phyloP scores from a whole-genome alignment of 2,329 filamentous ascomycete genomes.

The Cercospora zeina region DNA sequence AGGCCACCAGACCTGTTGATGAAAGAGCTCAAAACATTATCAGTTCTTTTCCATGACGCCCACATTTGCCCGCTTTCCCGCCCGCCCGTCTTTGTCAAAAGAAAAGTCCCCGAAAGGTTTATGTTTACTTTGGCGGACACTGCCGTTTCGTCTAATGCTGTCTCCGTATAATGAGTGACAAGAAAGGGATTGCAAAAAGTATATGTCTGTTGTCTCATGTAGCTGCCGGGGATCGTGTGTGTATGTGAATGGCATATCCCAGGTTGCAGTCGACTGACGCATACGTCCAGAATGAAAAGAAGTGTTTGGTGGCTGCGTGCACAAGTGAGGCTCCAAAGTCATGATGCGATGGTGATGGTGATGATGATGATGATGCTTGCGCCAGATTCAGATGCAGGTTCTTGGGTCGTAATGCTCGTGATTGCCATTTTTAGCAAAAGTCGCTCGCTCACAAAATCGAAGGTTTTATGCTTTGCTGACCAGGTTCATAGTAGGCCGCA shows the following conservation, averaged over 20 bases:
- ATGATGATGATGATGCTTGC: constrained; percentile 5
- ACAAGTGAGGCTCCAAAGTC: constrained; percentile 11
- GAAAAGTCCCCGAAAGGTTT: not conserved
- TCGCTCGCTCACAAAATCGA: constrained; percentile 9
- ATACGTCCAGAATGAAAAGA: not conserved
- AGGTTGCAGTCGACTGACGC: not conserved
- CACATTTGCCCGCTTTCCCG: constrained; percentile 4
- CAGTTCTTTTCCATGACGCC: constrained; percentile 7
- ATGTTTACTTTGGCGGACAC: constrained; percentile 1
- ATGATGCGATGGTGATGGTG: constrained; percentile 8
- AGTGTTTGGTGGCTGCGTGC: constrained; percentile 13
- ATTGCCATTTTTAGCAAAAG: constrained; percentile 6
- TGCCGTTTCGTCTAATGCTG: constrained; percentile 13
- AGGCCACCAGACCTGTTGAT: constrained; percentile 4
- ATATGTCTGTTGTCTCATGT: constrained; percentile 5
- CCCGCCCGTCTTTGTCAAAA: constrained; percentile 7
- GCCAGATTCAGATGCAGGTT: constrained; percentile 16
- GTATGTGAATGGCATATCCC: constrained; percentile 4
- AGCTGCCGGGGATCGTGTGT: not conserved
- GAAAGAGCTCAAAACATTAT: constrained; percentile 10
- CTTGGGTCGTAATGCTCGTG: constrained; percentile 18
- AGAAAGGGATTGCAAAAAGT: constrained; percentile 3
- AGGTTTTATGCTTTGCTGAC: constrained; percentile 25
- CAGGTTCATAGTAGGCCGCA: constrained; percentile 51
- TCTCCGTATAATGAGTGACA: constrained; percentile 5